Evolutionary conservation across 2,329 filamentous ascomycete genomes (phyloP).

Genomic region (Venturia aucupariae): DNA sequence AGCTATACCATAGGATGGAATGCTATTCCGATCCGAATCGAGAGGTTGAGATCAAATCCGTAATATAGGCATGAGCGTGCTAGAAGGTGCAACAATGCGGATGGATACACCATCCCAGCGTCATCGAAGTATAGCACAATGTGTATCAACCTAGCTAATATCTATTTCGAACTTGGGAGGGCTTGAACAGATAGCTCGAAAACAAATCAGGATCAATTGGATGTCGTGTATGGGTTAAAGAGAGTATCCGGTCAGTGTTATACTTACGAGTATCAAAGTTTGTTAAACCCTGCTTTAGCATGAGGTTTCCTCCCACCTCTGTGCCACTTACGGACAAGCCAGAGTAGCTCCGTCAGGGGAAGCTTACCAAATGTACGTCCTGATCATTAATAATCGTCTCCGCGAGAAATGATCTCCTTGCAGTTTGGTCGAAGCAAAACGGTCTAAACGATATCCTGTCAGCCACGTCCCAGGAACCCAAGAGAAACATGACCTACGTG

Average conservation of each 20-base stretch:
- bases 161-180: too few relatives aligned
- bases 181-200: not conserved
- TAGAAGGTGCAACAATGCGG: too few relatives aligned
- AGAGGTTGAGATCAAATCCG: too few relatives aligned
- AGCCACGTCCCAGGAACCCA: not conserved
- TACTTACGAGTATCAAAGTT: not conserved
- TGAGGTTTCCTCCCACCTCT: not conserved
- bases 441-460: slow-evolving; percentile 9
- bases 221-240: not conserved
- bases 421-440: slow-evolving; percentile 15
- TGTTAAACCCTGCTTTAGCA: not conserved
- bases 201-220: not conserved
- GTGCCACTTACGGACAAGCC: not conserved
- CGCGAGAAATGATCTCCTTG: slow-evolving; percentile 13
- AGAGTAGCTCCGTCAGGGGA: not conserved
- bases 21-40: too few relatives aligned
- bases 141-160: too few relatives aligned
- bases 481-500: slow-evolving; percentile 56
- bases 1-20: too few relatives aligned
- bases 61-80: too few relatives aligned
- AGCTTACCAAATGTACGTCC: not conserved
- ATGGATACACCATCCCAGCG: too few relatives aligned
- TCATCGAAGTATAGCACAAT: too few relatives aligned
- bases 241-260: not conserved
- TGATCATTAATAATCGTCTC: slow-evolving; percentile 17